phyloP scores from a whole-genome alignment of 257 asterid genomes.

The Capsicum baccatum region DNA sequence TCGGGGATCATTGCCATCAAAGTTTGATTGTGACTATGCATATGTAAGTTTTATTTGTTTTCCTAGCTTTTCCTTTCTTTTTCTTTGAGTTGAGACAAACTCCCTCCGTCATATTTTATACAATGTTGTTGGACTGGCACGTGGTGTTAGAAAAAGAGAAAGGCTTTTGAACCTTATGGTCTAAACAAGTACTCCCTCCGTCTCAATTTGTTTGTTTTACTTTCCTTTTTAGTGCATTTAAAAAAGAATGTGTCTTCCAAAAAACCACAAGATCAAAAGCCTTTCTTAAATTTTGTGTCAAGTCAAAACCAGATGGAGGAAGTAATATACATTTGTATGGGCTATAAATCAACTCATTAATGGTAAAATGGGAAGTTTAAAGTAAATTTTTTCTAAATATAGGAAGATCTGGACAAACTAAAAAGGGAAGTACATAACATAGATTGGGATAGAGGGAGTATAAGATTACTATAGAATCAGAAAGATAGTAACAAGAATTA shows the following conservation, averaged over 20 bases:
- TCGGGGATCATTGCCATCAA: conserved; percentile 97
- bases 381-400: neutral
- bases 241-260: neutral
- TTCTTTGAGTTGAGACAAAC: neutral
- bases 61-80: neutral
- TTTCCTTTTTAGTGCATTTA: neutral
- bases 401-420: neutral
- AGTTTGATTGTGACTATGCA: conserved; percentile 96
- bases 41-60: conserved; percentile 57
- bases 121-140: neutral
- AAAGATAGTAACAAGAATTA: neutral
- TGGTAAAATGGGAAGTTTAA: neutral
- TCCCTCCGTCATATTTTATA: neutral
- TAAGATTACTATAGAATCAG: neutral
- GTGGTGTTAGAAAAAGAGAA: neutral
- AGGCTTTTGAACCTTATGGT: neutral
- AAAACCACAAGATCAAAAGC: neutral
- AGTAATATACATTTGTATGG: conserved; percentile 2
- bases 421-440: neutral
- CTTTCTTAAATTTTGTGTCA: neutral
- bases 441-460: neutral
- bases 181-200: neutral
- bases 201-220: neutral
- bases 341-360: neutral
- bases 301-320: neutral